A percentile compares a stretch with the other conserved stretches of the same genome.
Evolutionary conservation across 192 early-diverging fungal genomes (phyloP).

Genomic region (Geosiphon pyriformis): DNA sequence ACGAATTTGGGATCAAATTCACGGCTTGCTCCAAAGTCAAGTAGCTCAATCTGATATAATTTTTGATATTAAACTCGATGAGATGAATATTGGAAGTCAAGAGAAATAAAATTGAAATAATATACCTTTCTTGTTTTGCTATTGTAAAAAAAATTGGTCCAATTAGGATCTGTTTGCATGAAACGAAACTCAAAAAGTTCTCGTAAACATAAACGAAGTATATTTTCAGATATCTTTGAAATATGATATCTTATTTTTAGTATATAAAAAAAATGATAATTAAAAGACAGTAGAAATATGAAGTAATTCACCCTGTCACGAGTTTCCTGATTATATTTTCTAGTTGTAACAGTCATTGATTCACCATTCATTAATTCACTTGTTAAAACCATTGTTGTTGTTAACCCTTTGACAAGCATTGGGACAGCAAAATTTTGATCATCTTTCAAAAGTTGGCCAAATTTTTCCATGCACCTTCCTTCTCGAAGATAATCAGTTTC

Average conservation of each 20-base stretch:
- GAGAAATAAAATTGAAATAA: no score
- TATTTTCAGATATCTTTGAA: constrained; percentile 64
- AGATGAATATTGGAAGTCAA: not conserved
- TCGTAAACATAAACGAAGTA: constrained; percentile 77
- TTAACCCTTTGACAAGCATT: constrained; percentile 58
- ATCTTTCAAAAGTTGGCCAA: constrained; percentile 55
- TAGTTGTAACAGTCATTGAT: constrained; percentile 53
- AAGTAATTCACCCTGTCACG: constrained; percentile 49
- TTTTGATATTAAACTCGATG: not conserved
- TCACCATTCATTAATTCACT: constrained; percentile 74
- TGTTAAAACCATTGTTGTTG: constrained; percentile 69
- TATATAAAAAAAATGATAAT: constrained; percentile 20
- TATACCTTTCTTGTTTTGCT: constrained; percentile 46
- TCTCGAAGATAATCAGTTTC: constrained; percentile 93
- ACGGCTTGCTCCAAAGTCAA: constrained; percentile 94
- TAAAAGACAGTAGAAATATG: not conserved
- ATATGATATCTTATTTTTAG: constrained; percentile 16
- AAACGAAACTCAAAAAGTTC: constrained; percentile 91
- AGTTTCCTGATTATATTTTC: constrained; percentile 50
- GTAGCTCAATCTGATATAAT: constrained; percentile 60
- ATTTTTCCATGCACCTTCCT: constrained; percentile 67
- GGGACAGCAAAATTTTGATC: constrained; percentile 72
- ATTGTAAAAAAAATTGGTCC: constrained; percentile 97
- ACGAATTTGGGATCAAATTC: constrained; percentile 72
- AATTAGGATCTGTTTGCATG: constrained; percentile 99